Evolutionary conservation across 2,329 filamentous ascomycete species (phyloP).

Genomic region (Metarhizium robertsii): DNA sequence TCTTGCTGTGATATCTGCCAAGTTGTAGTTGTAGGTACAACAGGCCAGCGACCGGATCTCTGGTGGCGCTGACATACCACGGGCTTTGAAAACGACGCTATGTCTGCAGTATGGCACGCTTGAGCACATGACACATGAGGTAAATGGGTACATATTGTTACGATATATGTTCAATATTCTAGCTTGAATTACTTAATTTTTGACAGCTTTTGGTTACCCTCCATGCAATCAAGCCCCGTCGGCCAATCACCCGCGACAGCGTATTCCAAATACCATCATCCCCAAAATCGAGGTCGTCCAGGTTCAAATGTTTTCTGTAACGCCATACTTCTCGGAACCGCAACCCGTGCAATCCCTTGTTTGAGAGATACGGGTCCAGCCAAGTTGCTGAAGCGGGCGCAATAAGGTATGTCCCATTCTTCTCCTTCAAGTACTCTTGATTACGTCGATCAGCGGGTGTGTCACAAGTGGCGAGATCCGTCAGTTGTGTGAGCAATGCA

Average conservation of each 20-base stretch:
- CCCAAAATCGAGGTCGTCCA: constrained; percentile 73
- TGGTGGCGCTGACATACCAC: neutral
- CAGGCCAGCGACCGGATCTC: too few species aligned
- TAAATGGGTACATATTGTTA: too few species aligned
- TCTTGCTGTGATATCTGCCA: too few species aligned
- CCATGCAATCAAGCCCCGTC: constrained; percentile 53
- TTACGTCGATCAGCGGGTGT: constrained; percentile 45
- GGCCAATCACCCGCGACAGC: constrained; percentile 55
- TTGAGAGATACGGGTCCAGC: constrained; percentile 52
- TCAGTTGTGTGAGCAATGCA: constrained; percentile 49
- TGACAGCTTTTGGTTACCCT: constrained; percentile 53
- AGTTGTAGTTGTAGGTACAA: too few species aligned
- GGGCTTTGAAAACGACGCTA: neutral
- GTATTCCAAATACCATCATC: constrained; percentile 69
- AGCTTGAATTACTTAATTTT: neutral
- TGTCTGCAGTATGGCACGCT: neutral
- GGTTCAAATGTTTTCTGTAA: constrained; percentile 58
- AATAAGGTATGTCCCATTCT: constrained; percentile 59
- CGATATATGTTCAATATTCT: neutral
- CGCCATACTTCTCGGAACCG: constrained; percentile 63
- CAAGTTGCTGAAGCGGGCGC: constrained; percentile 64
- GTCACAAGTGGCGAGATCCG: constrained; percentile 52
- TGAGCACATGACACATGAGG: neutral
- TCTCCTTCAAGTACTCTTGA: constrained; percentile 48
- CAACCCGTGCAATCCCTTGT: constrained; percentile 50